Evolutionary conservation across 768 basidiomycete genomes (phyloP), one percentile per base, ranked within the genome.

Genomic region (Rhizopogon vinicolor): DNA sequence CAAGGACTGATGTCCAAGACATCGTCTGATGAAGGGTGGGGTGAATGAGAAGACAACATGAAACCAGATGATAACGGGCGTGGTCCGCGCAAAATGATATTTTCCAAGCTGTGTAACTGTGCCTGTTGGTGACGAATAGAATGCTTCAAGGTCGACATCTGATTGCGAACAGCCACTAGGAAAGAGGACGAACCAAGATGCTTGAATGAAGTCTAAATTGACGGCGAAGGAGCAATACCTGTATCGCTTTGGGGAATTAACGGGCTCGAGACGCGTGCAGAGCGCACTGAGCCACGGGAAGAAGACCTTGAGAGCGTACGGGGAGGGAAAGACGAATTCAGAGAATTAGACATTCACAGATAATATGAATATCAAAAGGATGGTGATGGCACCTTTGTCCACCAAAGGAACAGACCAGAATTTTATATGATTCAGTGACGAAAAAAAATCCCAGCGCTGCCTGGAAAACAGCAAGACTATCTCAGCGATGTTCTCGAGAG

Each of bases 71-170:
- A 72, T 59, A 82, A 75, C 40, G 85, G 82, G 55, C 90, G 80
- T 14, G 89, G 86, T 16, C 83, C 83, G 60, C 81, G 81, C 49
- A 85, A 78, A 46, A 92, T 72, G 52, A 81, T 76, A 64, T 76
- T 87, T 68, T 92, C 90, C 51, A 91, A 79, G 40, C 65, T 76
- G 61, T 85, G 80, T 37, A 91, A 69, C 62, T 91, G 88, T 18
- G 89, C 89, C 74, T 91, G 88, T 65, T 92, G 87, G 62, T 91
- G 89, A 58, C 90, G 75, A 62, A 92, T 92, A 65, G 78, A 82
- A 67, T 92, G 90, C 71, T 87, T 91, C 64, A 92, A 72, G 41
- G 84, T 85, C 61, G 88, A 89, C 72, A 92, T 85, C 57, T 91
- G 89, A 62, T 82, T 85, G 54, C 90, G 83, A 52, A 91, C 77